Percentiles rank a stretch among this genome's conserved stretches.
These are phyloP conservation scores for Calonectria montana DNA, from an alignment of 2,329 filamentous ascomycete species.

Conservation along the genomic window DNA sequence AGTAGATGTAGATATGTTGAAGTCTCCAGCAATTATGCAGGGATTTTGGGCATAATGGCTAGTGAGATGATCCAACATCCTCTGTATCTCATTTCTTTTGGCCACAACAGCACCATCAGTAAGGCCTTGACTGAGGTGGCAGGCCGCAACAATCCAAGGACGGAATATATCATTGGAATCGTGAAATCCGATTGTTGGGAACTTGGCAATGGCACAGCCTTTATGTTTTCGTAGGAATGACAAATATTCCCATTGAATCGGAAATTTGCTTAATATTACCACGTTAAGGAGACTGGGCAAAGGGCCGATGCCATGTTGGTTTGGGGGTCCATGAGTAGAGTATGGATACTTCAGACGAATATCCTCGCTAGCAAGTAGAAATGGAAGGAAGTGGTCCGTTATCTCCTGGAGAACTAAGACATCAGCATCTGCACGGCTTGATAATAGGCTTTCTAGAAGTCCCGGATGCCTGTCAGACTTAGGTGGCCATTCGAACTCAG, in stretches of 20 bases:
- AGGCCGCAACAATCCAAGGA: conserved; percentile 63
- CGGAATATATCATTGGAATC: conserved; percentile 35
- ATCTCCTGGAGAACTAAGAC: conserved; percentile 71
- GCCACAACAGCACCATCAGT: conserved; percentile 67
- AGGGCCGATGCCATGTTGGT: conserved; percentile 62
- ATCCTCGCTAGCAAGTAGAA: conserved; percentile 59
- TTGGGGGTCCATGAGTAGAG: conserved; percentile 67
- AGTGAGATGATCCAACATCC: conserved; percentile 59
- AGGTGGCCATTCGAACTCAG: conserved; percentile 61
- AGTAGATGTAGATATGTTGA: conserved; percentile 72
- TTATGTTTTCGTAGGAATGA: conserved; percentile 68
- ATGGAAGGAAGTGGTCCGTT: conserved; percentile 71
- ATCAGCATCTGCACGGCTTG: conserved; percentile 55
- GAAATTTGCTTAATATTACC: conserved; percentile 67
- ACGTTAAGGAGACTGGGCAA: conserved; percentile 71
- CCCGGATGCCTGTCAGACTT: conserved; percentile 54
- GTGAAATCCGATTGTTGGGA: conserved; percentile 43
- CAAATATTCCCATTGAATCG: conserved; percentile 67
- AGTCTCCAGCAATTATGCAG: conserved; percentile 72
- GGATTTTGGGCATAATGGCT: conserved; percentile 55
- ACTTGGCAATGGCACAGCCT: conserved; percentile 62
- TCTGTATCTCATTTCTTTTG: conserved; percentile 67
- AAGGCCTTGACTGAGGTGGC: conserved; percentile 72
- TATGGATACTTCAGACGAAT: conserved; percentile 65
- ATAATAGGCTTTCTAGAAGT: conserved; percentile 58